Conservation (phyloP, 345 rosid genomes). For the Eucalyptus camaldulensis region DNA sequence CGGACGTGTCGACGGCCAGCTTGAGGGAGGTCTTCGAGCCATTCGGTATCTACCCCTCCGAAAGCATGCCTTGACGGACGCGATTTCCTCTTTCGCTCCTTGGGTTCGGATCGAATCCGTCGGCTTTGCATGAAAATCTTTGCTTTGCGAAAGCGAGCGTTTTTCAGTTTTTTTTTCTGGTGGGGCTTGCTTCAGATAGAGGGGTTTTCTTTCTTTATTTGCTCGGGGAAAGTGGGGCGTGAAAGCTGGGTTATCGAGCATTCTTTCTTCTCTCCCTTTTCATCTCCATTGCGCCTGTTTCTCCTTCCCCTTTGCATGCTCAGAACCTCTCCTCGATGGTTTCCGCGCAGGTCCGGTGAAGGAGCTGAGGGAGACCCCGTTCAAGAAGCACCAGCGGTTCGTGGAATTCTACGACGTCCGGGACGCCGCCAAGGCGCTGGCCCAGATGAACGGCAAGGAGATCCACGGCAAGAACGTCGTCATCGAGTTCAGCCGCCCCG, state of each 20-base stretch:
- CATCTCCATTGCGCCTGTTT: neutral
- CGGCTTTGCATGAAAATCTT: neutral
- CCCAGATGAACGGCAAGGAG: slow-evolving; percentile 57
- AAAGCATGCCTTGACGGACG: neutral
- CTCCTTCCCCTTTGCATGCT: neutral
- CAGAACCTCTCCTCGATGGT: neutral
- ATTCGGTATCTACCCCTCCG: slow-evolving; percentile 27
- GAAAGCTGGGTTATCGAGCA: neutral
- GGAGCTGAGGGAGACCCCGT: slow-evolving; percentile 85
- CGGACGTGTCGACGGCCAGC: slow-evolving; percentile 34
- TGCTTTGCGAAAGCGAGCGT: neutral
- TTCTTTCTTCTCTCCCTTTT: neutral
- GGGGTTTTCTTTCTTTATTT: neutral
- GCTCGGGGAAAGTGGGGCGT: neutral
- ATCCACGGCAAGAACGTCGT: slow-evolving; percentile 42
- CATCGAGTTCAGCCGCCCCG: slow-evolving; percentile 85
- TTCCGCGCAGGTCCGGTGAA: slow-evolving; percentile 50
- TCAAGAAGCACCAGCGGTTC: slow-evolving; percentile 72
- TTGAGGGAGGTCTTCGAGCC: slow-evolving; percentile 49
- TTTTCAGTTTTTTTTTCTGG: neutral
- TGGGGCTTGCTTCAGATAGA: neutral
- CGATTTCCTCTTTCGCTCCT: neutral
- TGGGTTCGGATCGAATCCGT: neutral
- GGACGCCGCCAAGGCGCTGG: slow-evolving; percentile 67
- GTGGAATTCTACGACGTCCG: slow-evolving; percentile 80